Conservation (phyloP, 1,139 yeast genomes). For the Eremothecium cymbalariae region DNA sequence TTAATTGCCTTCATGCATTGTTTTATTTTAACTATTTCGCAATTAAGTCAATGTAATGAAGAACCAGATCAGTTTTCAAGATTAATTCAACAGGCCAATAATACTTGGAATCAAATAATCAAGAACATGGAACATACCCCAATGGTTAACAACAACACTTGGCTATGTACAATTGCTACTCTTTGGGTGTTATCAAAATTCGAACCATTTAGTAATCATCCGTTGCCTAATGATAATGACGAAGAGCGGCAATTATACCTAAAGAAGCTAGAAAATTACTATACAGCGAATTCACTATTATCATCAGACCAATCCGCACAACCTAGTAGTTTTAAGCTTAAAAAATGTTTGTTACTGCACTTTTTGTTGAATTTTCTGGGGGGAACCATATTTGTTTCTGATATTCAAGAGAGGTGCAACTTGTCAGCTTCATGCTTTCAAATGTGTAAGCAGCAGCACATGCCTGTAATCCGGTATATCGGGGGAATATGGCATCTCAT, state of each 20-base stretch:
- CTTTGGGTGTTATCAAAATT: slow-evolving; percentile 27
- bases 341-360: slow-evolving; percentile 23
- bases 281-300: slow-evolving; percentile 17
- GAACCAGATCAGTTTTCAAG: slow-evolving; percentile 4
- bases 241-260: slow-evolving; percentile 12
- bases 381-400: slow-evolving; percentile 27
- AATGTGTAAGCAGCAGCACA: slow-evolving; percentile 20
- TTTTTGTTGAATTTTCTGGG: slow-evolving; percentile 27
- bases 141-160: slow-evolving; percentile 17
- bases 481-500: slow-evolving; percentile 29
- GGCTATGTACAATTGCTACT: slow-evolving; percentile 26
- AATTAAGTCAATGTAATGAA: slow-evolving; percentile 12
- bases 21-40: slow-evolving; percentile 16
- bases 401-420: slow-evolving; percentile 20
- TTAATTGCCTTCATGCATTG: slow-evolving; percentile 22
- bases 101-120: slow-evolving; percentile 19
- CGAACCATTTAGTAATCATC: slow-evolving; percentile 26
- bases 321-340: slow-evolving; percentile 13
- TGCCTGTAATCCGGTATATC: slow-evolving; percentile 20
- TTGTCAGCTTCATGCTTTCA: slow-evolving; percentile 26
- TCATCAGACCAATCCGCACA: background rate
- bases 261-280: slow-evolving; percentile 20
- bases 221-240: slow-evolving; percentile 24
- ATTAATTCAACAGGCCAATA: slow-evolving; percentile 10
- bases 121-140: slow-evolving; percentile 12